These are phyloP conservation scores for Cucurbita maxima DNA, from an alignment of 306 rosid species.

Conservation along the genomic window DNA sequence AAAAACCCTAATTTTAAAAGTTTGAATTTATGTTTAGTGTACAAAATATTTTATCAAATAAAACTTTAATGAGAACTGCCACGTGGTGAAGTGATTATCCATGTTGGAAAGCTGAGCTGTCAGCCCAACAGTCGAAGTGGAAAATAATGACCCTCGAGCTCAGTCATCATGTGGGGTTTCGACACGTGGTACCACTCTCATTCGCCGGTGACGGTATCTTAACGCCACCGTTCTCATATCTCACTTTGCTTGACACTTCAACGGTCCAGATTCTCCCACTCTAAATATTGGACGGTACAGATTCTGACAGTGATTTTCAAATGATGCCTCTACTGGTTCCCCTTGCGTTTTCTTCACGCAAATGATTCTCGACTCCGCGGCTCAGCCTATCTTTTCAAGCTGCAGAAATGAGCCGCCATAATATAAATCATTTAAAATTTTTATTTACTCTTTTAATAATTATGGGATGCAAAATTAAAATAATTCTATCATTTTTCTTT, in stretches of 20 bases:
- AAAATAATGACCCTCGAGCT: background rate
- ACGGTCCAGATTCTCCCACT: background rate
- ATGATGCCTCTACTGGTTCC: background rate
- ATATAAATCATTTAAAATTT: too few species aligned
- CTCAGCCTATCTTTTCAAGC: background rate
- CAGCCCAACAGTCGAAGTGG: background rate
- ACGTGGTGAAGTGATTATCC: background rate
- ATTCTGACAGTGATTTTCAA: background rate
- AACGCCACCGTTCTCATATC: background rate
- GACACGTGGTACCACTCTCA: background rate
- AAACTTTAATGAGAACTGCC: too few species aligned
- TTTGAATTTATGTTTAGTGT: too few species aligned
- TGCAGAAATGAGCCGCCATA: background rate
- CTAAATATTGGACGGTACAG: background rate
- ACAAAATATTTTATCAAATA: too few species aligned
- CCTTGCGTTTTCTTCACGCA: background rate
- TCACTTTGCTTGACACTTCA: background rate
- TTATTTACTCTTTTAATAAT: too few species aligned
- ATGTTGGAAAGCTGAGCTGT: background rate
- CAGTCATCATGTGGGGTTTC: background rate
- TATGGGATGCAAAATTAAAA: too few species aligned
- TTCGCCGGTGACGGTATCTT: background rate
- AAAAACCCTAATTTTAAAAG: too few species aligned
- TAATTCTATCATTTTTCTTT: too few species aligned
- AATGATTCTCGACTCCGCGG: background rate